Percentiles rank a stretch among this genome's conserved stretches.
phyloP scores from a whole-genome alignment of 2,329 filamentous ascomycete species.

The Westerdykella sp. region DNA sequence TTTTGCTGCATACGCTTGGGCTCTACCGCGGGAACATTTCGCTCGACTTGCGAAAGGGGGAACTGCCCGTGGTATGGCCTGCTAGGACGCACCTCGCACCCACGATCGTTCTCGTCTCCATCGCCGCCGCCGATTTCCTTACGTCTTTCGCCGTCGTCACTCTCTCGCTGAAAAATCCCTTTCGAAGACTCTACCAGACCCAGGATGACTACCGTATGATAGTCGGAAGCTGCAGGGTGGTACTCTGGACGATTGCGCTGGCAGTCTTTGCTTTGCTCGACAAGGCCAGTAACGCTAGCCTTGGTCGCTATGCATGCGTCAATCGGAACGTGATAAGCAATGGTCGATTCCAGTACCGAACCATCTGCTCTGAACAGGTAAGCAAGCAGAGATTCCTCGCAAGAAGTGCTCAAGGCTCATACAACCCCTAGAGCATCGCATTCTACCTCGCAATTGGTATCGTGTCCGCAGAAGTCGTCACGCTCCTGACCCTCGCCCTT shows the following conservation, averaged over 20 bases:
- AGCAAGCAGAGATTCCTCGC: slow-evolving; percentile 2
- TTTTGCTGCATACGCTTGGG: slow-evolving; percentile 32
- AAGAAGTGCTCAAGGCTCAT: slow-evolving; percentile 10
- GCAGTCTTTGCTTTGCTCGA: slow-evolving; percentile 31
- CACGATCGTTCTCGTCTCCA: slow-evolving; percentile 28
- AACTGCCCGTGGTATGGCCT: slow-evolving; percentile 36
- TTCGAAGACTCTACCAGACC: slow-evolving; percentile 29
- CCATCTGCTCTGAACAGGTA: slow-evolving; percentile 35
- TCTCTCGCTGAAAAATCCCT: slow-evolving; percentile 30
- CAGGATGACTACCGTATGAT: slow-evolving; percentile 31
- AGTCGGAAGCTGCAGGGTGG: slow-evolving; percentile 28
- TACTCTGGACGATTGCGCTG: slow-evolving; percentile 29
- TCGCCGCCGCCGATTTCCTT: slow-evolving; percentile 30
- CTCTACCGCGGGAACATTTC: slow-evolving; percentile 32
- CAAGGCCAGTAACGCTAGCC: slow-evolving; percentile 32
- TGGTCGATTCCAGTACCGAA: slow-evolving; percentile 33
- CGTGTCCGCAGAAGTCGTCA: slow-evolving; percentile 25
- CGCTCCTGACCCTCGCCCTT: slow-evolving; percentile 27
- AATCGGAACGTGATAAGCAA: slow-evolving; percentile 31
- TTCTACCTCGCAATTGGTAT: slow-evolving; percentile 33
- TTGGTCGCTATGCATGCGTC: slow-evolving; percentile 32
- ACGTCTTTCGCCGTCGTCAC: slow-evolving; percentile 28
- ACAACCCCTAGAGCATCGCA: slow-evolving; percentile 21
- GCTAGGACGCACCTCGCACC: slow-evolving; percentile 32
- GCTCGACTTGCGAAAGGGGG: slow-evolving; percentile 32